Conservation (phyloP, 2,329 filamentous ascomycete genomes). For the Lecanicillium sp. region DNA sequence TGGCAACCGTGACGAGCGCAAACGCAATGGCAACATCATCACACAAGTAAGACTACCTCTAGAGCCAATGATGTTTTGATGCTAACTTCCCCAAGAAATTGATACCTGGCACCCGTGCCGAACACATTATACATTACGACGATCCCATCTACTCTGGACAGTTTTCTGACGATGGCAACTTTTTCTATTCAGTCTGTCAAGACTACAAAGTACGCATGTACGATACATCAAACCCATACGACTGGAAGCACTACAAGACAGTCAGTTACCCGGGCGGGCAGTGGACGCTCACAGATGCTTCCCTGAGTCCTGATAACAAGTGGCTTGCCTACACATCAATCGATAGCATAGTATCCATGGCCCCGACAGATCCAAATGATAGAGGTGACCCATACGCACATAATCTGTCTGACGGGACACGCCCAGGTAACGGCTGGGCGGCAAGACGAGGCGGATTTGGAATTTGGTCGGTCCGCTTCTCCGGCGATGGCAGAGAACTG, state of each 20-base stretch:
- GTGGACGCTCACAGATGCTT: slow-evolving; percentile 95
- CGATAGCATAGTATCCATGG: slow-evolving; percentile 72
- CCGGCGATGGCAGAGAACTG: slow-evolving; percentile 81
- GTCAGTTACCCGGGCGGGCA: slow-evolving; percentile 77
- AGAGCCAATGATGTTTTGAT: not conserved
- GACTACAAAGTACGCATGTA: slow-evolving; percentile 96
- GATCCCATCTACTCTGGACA: slow-evolving; percentile 88
- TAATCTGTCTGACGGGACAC: slow-evolving; percentile 48
- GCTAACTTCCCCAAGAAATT: slow-evolving; percentile 45
- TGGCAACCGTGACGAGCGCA: slow-evolving; percentile 50
- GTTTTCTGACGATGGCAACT: slow-evolving; percentile 94
- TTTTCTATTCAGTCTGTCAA: slow-evolving; percentile 88
- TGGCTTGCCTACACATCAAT: slow-evolving; percentile 91
- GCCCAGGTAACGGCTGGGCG: slow-evolving; percentile 18
- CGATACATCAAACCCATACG: slow-evolving; percentile 89
- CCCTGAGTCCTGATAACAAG: slow-evolving; percentile 82
- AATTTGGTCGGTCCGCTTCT: slow-evolving; percentile 90
- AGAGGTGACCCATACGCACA: slow-evolving; percentile 69
- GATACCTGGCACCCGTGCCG: slow-evolving; percentile 68
- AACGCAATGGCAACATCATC: slow-evolving; percentile 56
- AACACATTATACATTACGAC: slow-evolving; percentile 83
- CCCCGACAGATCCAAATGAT: slow-evolving; percentile 78
- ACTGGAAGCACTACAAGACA: slow-evolving; percentile 94
- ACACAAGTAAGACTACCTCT: slow-evolving; percentile 44
- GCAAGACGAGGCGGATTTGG: slow-evolving; percentile 34